Evolutionary conservation across 768 basidiomycete genomes (phyloP).

Genomic region (Floccularia luteovirens): DNA sequence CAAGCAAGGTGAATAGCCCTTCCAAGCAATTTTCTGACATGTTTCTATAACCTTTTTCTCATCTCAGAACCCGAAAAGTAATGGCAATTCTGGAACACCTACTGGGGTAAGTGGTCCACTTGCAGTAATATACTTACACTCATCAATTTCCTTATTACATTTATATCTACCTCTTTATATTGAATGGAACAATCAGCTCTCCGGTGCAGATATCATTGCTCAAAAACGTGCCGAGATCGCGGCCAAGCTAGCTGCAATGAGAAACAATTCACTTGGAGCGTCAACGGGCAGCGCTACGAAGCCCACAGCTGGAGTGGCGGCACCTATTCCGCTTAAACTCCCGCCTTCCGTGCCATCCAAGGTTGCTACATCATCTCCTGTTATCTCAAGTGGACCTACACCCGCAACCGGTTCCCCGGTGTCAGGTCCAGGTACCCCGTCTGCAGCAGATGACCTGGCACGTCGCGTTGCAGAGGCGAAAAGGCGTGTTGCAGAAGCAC

Average conservation of each 20-base stretch:
- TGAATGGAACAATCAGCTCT: constrained; percentile 22
- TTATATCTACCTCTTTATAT: neutral
- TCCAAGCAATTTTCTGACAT: constrained; percentile 47
- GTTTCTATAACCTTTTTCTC: constrained; percentile 59
- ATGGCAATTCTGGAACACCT: constrained; percentile 20
- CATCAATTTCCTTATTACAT: constrained; percentile 4
- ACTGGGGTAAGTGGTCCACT: constrained; percentile 36
- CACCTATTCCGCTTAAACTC: constrained; percentile 30
- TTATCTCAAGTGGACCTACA: constrained; percentile 29
- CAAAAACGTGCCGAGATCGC: constrained; percentile 81
- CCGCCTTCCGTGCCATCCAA: constrained; percentile 20
- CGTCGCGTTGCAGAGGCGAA: constrained; percentile 81
- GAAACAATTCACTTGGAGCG: constrained; percentile 26
- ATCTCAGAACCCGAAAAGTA: constrained; percentile 47
- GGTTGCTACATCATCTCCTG: constrained; percentile 25
- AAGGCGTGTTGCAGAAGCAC: constrained; percentile 75
- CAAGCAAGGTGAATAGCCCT: constrained; percentile 67
- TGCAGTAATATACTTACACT: too few species aligned
- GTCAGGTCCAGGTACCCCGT: constrained; percentile 29
- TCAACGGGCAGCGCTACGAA: constrained; percentile 9
- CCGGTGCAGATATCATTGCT: constrained; percentile 63
- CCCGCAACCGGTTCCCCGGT: constrained; percentile 25
- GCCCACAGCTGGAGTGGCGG: constrained; percentile 21
- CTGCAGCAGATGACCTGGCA: constrained; percentile 53
- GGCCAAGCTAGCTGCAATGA: constrained; percentile 79